Base-by-base conservation (phyloP, 2,329 filamentous ascomycete species). In the Aspergillus fischeri region DNA sequence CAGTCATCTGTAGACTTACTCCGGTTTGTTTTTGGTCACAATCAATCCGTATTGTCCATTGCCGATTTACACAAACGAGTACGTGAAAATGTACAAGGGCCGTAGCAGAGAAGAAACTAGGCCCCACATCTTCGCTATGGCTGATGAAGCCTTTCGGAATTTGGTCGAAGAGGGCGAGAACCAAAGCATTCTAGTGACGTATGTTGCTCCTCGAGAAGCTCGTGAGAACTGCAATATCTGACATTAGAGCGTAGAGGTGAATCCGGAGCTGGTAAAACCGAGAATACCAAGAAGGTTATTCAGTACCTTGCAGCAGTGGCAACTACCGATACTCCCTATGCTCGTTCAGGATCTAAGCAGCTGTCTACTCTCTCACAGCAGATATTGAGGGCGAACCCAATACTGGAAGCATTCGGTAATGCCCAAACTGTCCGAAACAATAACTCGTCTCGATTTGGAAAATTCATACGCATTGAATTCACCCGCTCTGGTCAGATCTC, bases 231-330 rank as follows among this genome's bases (percentile, higher is more conserved):
- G 4, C 3, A 25, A n/a, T 51, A 49, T 14, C 51, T 54, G 21
- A 62, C 51, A 27, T 44, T 38, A 1, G 14, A 7, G 42, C 32
- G 51, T 54, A 83, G 81, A 2, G 94, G 94, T 75, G 94, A 99
- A 78, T 99, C 94, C 20, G 94, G 94, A 70, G 94, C 94, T 35
- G 94, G 94, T 66, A 99, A 99, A 78, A 99, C 94, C 0, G 94
- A 99, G 73, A 99, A 99, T 72, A 99, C 94, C 17, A 99, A 99
- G 72, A 99, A 99, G 74, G 94, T 99, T 65, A 99, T 99, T 55
- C 95, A 99, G 69, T 99, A 99, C 70, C 85, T 99, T 47, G 94
- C 94, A 14, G 92, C 94, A 1, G 94, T 99, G 49, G 94, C 94
- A 9, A 89, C 90, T 45, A 86, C 90, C 0, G 93, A 97, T 58